A percentile compares a stretch with the other conserved stretches of the same genome.
phyloP scores from a whole-genome alignment of 1,284 basidiomycete species.

The Veloboletus limbatus region DNA sequence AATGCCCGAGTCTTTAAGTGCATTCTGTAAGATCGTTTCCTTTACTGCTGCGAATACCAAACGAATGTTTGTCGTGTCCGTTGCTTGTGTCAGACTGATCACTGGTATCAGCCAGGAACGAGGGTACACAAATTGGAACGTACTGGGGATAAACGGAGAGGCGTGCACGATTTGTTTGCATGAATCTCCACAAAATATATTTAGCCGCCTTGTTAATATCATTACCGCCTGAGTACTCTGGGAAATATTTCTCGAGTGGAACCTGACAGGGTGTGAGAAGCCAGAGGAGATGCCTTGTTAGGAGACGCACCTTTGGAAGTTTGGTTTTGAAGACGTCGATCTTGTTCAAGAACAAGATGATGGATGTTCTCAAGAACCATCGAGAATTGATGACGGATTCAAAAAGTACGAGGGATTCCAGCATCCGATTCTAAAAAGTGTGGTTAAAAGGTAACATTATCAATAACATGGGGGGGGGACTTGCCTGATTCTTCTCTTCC shows the following conservation, averaged over 20 bases:
- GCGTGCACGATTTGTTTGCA: constrained; percentile 88
- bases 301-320: constrained; percentile 67
- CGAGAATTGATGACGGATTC: constrained; percentile 97
- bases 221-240: constrained; percentile 90
- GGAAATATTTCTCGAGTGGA: constrained; percentile 87
- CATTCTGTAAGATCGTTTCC: constrained; percentile 94
- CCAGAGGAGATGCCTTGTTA: fast-evolving
- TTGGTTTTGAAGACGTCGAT: constrained; percentile 96
- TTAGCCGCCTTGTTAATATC: constrained; percentile 99
- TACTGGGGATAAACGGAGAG: constrained; percentile 92
- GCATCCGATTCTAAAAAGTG: constrained; percentile 82
- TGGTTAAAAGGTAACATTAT: background rate
- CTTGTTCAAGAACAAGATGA: constrained; percentile 94
- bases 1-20: constrained; percentile 80
- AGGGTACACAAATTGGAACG: constrained; percentile 31
- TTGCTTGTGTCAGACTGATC: constrained; percentile 72
- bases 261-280: constrained; percentile 40
- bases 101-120: background rate
- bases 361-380: constrained; percentile 93
- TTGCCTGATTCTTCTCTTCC: constrained; percentile 75
- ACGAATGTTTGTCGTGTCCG: constrained; percentile 79
- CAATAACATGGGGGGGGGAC: constrained; percentile 36
- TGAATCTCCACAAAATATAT: constrained; percentile 97
- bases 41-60: constrained; percentile 96
- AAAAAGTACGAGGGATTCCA: constrained; percentile 89